Conservation (phyloP, 306 rosid species). For the Medicago ruthenica region DNA sequence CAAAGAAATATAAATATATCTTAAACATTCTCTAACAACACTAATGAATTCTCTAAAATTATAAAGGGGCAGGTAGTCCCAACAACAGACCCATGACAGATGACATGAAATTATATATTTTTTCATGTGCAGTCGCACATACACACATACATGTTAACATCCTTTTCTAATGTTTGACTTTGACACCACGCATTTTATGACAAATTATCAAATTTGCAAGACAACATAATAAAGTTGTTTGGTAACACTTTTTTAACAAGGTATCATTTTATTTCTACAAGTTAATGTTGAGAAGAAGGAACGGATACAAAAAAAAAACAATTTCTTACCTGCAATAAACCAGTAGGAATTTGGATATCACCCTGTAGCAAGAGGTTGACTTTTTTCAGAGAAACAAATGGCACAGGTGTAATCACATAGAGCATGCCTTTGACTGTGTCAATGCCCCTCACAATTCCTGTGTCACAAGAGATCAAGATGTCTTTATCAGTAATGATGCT, state of each 20-base stretch:
- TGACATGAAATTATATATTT: neutral
- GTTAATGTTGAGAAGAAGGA: conserved; percentile 34
- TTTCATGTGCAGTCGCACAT: neutral
- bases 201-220: conserved; percentile 9
- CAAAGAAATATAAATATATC: neutral
- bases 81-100: neutral
- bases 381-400: conserved; percentile 70
- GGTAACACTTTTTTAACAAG: conserved; percentile 4
- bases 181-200: neutral
- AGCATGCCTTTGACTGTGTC: conserved; percentile 76
- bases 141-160: neutral
- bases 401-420: conserved; percentile 87
- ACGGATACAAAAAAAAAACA: conserved; percentile 23
- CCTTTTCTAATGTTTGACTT: neutral
- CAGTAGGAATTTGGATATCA: conserved; percentile 78
- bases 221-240: conserved; percentile 1
- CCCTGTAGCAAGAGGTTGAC: conserved; percentile 86
- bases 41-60: neutral
- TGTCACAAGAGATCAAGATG: conserved; percentile 43
- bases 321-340: conserved; percentile 75
- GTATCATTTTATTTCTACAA: conserved; percentile 18
- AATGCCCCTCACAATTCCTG: conserved; percentile 92
- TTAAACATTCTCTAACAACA: conserved; percentile 8
- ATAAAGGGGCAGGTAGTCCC: neutral
- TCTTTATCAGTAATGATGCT: conserved; percentile 21